A percentile compares a stretch with the other conserved stretches of the same genome.
phyloP scores from a whole-genome alignment of 192 early-diverging fungal genomes.

The Jimgerdemannia lactiflua region DNA sequence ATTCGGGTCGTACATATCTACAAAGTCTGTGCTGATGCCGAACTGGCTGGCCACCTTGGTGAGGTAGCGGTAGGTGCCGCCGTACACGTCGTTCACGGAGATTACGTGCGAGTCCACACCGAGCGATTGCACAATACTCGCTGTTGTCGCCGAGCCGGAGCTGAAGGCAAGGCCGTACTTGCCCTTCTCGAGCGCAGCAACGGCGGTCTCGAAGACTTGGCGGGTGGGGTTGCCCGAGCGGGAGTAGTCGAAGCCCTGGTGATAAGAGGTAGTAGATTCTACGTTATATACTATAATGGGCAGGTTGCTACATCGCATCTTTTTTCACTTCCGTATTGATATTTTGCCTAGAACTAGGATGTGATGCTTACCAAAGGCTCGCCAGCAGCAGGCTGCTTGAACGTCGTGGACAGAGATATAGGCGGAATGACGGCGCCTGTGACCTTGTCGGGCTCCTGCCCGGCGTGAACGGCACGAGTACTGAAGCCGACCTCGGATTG shows the following conservation, averaged over 20 bases:
- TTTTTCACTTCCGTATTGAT: no score
- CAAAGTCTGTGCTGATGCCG: conserved; percentile 73
- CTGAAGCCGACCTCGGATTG: conserved; percentile 59
- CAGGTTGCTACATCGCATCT: background rate
- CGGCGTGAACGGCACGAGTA: conserved; percentile 94
- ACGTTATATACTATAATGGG: conserved; percentile 1
- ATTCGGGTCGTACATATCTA: conserved; percentile 66
- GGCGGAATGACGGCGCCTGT: conserved; percentile 99
- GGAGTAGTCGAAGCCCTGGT: conserved; percentile 74
- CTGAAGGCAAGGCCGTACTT: conserved; percentile 85
- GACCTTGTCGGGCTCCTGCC: conserved; percentile 81
- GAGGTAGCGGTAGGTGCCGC: conserved; percentile 88
- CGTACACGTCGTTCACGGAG: conserved; percentile 89
- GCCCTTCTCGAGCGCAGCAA: conserved; percentile 89
- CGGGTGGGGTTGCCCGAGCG: conserved; percentile 81
- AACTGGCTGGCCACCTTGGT: conserved; percentile 73
- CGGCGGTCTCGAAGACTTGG: conserved; percentile 73
- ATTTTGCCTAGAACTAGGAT: no score
- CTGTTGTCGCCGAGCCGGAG: conserved; percentile 84
- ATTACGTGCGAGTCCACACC: conserved; percentile 71
- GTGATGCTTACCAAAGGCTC: conserved; percentile 65
- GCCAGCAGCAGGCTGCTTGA: conserved; percentile 90
- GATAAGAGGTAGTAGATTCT: background rate
- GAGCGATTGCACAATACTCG: conserved; percentile 71
- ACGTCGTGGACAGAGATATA: conserved; percentile 94